Conservation (phyloP, 176 grass and related monocot genomes). For the Poa pratensis region DNA sequence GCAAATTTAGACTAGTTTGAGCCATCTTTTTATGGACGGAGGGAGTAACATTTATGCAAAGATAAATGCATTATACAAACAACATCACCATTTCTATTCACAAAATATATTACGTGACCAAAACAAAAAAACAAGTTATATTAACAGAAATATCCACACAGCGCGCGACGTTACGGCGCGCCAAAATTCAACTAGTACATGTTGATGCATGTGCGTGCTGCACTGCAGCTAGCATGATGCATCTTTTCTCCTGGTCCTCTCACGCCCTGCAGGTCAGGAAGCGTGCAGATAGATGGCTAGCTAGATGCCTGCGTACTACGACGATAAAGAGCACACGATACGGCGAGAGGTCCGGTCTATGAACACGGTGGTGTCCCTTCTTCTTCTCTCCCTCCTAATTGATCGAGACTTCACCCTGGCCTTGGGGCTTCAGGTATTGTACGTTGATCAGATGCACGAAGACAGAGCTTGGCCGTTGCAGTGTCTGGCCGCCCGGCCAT, state of each 20-base stretch:
- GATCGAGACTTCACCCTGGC: constrained; percentile 5
- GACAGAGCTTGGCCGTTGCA: background rate
- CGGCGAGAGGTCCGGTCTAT: background rate
- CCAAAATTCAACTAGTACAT: background rate
- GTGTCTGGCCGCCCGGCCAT: background rate
- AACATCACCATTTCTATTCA: no score
- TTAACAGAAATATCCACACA: no score
- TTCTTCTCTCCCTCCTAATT: background rate
- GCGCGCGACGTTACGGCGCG: no score
- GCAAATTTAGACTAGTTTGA: no score
- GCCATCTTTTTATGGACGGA: no score
- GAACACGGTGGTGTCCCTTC: constrained; percentile 1
- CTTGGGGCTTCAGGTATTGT: background rate
- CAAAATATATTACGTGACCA: no score
- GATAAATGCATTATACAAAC: no score
- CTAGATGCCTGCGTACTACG: background rate
- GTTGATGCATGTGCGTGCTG: background rate
- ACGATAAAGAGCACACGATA: background rate
- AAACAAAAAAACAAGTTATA: no score
- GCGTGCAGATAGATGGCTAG: background rate
- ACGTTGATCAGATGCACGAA: background rate
- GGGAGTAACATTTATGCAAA: no score
- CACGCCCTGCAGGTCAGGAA: background rate
- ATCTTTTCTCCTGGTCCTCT: constrained; percentile 36
- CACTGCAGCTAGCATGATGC: background rate